Base-by-base conservation (phyloP, 2,329 filamentous ascomycete species). In the Fusarium luffae region DNA sequence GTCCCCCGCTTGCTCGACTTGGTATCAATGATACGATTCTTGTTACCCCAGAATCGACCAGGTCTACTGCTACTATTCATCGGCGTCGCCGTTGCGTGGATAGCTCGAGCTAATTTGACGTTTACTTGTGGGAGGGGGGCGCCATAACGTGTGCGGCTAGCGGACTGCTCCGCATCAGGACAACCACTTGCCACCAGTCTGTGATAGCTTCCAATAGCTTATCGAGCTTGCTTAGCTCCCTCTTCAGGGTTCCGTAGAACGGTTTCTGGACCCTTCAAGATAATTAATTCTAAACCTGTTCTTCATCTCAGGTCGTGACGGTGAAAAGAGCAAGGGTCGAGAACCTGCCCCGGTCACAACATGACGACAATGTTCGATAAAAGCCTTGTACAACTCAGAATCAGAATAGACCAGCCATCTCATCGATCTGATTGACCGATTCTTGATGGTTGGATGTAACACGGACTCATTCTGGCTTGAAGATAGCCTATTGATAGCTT, bases 41-140 rank as follows among this genome's bases (percentile, higher is more conserved):
- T 25, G 40, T n/a, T 64, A 23, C 37, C 43, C 55, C 40, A 41
- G 34, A 61, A 59, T 34, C n/a, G 28, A 57, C 32, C 50, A 42
- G 41, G 19, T n/a, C 47, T 62, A 14, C 18, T 19, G 27, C 30
- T 18, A 28, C 41, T 54, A 23, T 37, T 30, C 32, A 28, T 63
- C 66, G 66, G 66, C 40, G 41, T 63, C 50, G 34, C 66, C 61
- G 52, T 32, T 65, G 44, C 32, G 34, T 57, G 41, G 42, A 56
- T 62, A 67, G 28, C 43, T 66, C 16, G 44, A 55, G 37, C 34
- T 66, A 54, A 52, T 66, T 43, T 49, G n/a, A 37, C 19, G 44
- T 42, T 32, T 19, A 43, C 40, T 65, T 46, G 18, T 37, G 21
- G 23, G n/a, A 19, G 19, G 16, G 12, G 32, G 23, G 57, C 46